Evolutionary conservation across 2,329 filamentous ascomycete genomes (phyloP).

Genomic region (Calycina herbarum): DNA sequence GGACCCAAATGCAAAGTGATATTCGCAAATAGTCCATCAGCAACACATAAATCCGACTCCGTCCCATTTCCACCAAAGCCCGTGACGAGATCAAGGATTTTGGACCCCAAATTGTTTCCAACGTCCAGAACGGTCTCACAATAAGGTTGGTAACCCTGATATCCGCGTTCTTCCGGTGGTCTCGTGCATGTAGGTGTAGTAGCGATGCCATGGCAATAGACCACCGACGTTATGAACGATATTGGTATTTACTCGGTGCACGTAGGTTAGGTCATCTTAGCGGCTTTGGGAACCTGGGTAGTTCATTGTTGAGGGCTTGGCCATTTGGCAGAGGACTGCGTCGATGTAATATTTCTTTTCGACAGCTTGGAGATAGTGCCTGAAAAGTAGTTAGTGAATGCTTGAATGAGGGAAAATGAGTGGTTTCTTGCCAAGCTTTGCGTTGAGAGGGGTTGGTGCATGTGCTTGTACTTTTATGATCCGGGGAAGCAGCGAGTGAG

Average conservation of each 20-base stretch:
- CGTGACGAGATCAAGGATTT: slow-evolving; percentile 7
- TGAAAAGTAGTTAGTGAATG: too few relatives aligned
- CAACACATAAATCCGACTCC: background rate
- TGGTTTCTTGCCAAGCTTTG: too few relatives aligned
- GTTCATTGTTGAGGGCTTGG: background rate
- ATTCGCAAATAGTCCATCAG: slow-evolving; percentile 28
- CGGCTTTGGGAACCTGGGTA: background rate
- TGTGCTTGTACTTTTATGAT: too few relatives aligned
- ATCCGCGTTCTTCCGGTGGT: background rate
- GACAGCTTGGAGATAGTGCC: too few relatives aligned
- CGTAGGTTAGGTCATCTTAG: background rate
- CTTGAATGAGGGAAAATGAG: too few relatives aligned
- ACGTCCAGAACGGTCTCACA: slow-evolving; percentile 14
- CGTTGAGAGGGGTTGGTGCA: too few relatives aligned
- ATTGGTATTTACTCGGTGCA: background rate
- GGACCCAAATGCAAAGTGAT: slow-evolving; percentile 27
- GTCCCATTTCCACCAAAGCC: slow-evolving; percentile 19
- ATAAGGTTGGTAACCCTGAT: background rate
- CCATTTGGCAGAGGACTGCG: background rate
- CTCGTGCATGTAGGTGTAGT: background rate
- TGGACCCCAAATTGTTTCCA: slow-evolving; percentile 4
- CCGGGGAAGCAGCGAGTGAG: too few relatives aligned
- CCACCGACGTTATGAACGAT: background rate
- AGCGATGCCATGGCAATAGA: slow-evolving; percentile 1
- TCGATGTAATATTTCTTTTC: background rate